Base-by-base conservation (phyloP, 306 rosid species). In the Prunus mongolica region DNA sequence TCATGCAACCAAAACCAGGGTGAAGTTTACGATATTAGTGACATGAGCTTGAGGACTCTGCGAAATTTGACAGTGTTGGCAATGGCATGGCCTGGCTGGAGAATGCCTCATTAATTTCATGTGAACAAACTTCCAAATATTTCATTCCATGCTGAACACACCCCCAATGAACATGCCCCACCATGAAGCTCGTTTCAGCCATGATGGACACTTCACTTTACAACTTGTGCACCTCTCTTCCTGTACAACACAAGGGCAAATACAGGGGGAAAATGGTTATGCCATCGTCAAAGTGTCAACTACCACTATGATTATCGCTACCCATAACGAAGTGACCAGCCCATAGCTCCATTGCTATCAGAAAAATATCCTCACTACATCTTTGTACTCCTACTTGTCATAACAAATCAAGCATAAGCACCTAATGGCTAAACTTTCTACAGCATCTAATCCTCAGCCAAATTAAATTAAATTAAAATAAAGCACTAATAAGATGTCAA, bases 241-340 rank as follows among this genome's bases (percentile, higher is more conserved):
- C 98, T 92, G 99, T 95, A 88, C 97, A 95, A 89, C 99, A 96
- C 98, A 96, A 96, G 98, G 94, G 93, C 97, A 96, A 96, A 96
- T 96, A 91, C 93, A 96, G 98, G 99, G 90, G 96, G 93, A 88
- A 93, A 95, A 91, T 91, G 97, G 88, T 92, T 96, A 96, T 96
- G 91, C 97, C 98, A 96, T 84, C 84, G 80, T 92, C 92, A 92
- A 92, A 92, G 89, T 88, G 86, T 90, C 89, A 82, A 96, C 93
- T 90, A 89, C 89, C 90, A 90, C 92, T 95, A 92, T 83, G 86
- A 92, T 86, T 95, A 93, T 71, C 82, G 87, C 97, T 90, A 94
- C 87, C 88, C 94, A 89, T 80, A 78, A 90, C 82, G 87, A 86
- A 79, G 89, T 87, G 88, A 90, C 82, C 93, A 83, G 79, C 86